phyloP scores from a whole-genome alignment of 2,329 filamentous ascomycete genomes.

The Tolypocladium ophioglossoides region DNA sequence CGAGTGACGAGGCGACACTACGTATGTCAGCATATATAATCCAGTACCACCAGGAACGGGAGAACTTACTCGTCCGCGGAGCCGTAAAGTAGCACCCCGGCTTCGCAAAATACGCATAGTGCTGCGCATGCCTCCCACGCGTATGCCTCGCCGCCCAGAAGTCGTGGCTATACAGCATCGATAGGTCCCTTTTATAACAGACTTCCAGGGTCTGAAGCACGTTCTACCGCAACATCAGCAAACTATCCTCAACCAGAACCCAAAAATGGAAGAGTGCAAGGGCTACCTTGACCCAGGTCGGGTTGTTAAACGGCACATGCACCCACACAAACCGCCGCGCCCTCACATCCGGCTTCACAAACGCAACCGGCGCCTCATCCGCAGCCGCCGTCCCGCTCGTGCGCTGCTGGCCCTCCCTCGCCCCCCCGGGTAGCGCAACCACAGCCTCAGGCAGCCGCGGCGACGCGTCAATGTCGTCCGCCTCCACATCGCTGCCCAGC shows the following conservation, averaged over 20 bases:
- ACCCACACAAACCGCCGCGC: conserved; percentile 46
- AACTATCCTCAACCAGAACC: too few relatives aligned
- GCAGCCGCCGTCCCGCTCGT: conserved; percentile 16
- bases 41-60: background rate
- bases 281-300: conserved; percentile 44
- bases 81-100: conserved; percentile 37
- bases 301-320: conserved; percentile 46
- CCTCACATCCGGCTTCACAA: conserved; percentile 21
- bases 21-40: fast-evolving
- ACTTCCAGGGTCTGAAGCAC: conserved; percentile 33
- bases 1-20: conserved; percentile 26
- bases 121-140: conserved; percentile 35
- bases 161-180: conserved; percentile 32
- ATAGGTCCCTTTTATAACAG: conserved; percentile 24
- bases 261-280: background rate
- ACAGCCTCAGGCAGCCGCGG: conserved; percentile 22
- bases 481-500: conserved; percentile 12
- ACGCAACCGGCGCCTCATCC: conserved; percentile 17
- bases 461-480: conserved; percentile 15
- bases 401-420: conserved; percentile 9
- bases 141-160: conserved; percentile 39
- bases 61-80: conserved; percentile 19
- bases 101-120: conserved; percentile 38
- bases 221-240: conserved; percentile 17
- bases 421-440: conserved; percentile 16